Base-by-base conservation (phyloP, 257 asterid genomes). In the Schizonepeta tenuifolia region DNA sequence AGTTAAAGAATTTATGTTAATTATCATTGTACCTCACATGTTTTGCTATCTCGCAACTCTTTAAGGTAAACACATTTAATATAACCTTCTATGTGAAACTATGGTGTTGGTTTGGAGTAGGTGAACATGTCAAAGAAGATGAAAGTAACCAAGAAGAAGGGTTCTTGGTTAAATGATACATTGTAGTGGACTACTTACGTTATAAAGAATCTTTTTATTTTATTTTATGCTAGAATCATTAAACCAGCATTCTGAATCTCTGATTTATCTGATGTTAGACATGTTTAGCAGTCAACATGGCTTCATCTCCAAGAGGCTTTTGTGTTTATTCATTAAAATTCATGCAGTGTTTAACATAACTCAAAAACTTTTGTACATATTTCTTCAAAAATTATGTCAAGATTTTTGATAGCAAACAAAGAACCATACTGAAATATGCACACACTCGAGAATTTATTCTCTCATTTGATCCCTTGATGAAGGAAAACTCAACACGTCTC, bases 111-210 rank as follows among this genome's bases (percentile, higher is more conserved):
- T 26, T 21, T 8, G 31, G 22, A 18, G 65, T 21, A 10, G 9
- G 12, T 13, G 15, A 36, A 55, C 38, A 35, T 28, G 36, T 35
- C 22, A 22, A 44, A 15, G 51, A 40, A 11, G 51, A 66, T 6
- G 31, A 28, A 40, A 15, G 40, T 17, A 50, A 40, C 20, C 1
- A 47, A 21, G 33, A 69, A 55, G 12, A 46, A 46, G 1, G 18
- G 53, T 46, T 13, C 18, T 31, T 14, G 18, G 21, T 28, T 24
- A 13, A 22, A 22, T 9, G 15, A 44, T 59, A 20, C 18, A 12
- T 33, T 50, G 5, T 1, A 15, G 11, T 69, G 60, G 59, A 43
- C 67, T 44, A 46, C 50, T 6, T 59, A 59, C 64, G 28, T 71
- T 31, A 18, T 12, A 11, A 15, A 18, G 31, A 38, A 28, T 2